Evolutionary conservation across 2,329 filamentous ascomycete genomes (phyloP), one percentile per base, ranked within the genome.

Genomic region (Pyrenophora teres): DNA sequence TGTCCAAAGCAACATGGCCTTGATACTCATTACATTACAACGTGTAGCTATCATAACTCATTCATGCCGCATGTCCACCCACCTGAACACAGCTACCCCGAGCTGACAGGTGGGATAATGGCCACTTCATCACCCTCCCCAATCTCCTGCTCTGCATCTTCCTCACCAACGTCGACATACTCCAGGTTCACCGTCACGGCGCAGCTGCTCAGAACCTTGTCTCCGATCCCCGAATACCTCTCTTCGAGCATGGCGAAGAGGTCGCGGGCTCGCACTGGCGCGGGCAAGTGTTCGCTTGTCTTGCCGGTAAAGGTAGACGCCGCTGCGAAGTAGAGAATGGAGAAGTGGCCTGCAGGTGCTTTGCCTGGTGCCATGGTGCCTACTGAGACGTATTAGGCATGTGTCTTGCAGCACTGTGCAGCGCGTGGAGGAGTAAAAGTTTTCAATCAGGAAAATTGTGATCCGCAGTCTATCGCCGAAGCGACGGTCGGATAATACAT

Each of bases 81-180:
- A 25, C 40, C 12, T 31, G 12, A 3, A 23, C 18, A 10, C 6
- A 3, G 15, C 49, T 38, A 57, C 18, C 90, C 90, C 32, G 90
- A 92, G 78, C 90, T 95, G 60, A 95, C 91, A 8, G 91, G 90
- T 30, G 91, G 90, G 50, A 95, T 93, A 31, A 95, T 88, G 36
- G 88, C 91, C 48, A 95, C 89, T 76, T 95, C 91, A 68, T 95
- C 90, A 23, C 87, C 89, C 56, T 84, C 84, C 44, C 84, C 75
- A 50, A 95, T 88, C 49, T 83, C 70, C 21, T 78, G 61, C 13
- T 75, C 76, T 40, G 74, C 74, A 35, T 78, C 78, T 4, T 79
- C 77, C 9, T 81, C 78, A n/a, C 82, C 78, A 9, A 90, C 63
- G 68, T 94, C 88, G 67, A 93, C 85, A 75, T 95, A 95, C 52